These are phyloP conservation scores for Astrocystis sublimbata DNA, from an alignment of 495 filamentous ascomycete genomes.

Conservation along the genomic window DNA sequence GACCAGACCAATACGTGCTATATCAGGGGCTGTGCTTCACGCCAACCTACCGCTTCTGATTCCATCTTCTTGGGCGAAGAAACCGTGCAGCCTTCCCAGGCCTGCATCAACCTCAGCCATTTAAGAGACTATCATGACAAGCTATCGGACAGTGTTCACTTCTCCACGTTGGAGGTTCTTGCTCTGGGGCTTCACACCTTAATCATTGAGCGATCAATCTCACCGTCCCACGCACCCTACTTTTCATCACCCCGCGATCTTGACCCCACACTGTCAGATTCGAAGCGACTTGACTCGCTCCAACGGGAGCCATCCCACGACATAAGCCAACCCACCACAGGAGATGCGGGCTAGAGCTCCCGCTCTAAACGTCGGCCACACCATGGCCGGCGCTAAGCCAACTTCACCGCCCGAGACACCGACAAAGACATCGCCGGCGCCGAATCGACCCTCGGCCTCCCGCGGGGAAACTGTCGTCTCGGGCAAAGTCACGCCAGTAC, in stretches of 20 bases:
- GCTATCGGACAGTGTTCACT: constrained; percentile 51
- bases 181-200: constrained; percentile 51
- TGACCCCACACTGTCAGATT: constrained; percentile 44
- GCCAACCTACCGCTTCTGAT: constrained; percentile 25
- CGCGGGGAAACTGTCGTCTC: constrained; percentile 30
- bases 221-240: constrained; percentile 9
- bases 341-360: constrained; percentile 53
- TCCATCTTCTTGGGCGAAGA: constrained; percentile 36
- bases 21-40: constrained; percentile 9
- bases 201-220: constrained; percentile 30
- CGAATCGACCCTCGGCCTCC: constrained; percentile 36
- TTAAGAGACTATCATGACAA: constrained; percentile 57
- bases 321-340: constrained; percentile 17
- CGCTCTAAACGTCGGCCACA: constrained; percentile 46
- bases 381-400: constrained; percentile 40
- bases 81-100: constrained; percentile 43
- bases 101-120: constrained; percentile 31
- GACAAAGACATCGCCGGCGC: constrained; percentile 44
- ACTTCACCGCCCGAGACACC: constrained; percentile 58
- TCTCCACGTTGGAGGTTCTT: constrained; percentile 58
- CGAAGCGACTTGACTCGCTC: constrained; percentile 27
- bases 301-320: constrained; percentile 28
- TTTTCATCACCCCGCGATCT: constrained; percentile 31
- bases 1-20: constrained; percentile 7
- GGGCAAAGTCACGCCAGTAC: constrained; percentile 23